Conservation (phyloP, 169 alveolate species). For the Cryptosporidium bovis region DNA sequence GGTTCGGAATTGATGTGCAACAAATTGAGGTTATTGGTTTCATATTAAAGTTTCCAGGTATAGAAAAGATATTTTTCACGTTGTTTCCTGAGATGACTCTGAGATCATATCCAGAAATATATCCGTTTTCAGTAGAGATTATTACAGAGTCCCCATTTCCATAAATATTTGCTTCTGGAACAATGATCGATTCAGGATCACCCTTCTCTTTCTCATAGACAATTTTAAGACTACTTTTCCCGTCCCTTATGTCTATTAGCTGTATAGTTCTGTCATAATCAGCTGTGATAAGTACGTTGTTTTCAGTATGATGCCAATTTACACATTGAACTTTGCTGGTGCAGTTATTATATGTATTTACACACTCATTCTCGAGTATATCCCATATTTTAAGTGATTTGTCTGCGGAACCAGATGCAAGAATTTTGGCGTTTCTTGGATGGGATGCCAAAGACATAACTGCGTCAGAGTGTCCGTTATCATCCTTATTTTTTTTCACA, state of each 20-base stretch:
- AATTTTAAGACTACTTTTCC: not conserved
- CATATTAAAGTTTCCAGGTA: constrained; percentile 8
- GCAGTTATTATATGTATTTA: constrained; percentile 88
- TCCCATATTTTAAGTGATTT: constrained; percentile 92
- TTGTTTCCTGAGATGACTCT: constrained; percentile 15
- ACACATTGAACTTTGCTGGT: constrained; percentile 78
- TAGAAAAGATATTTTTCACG: constrained; percentile 1
- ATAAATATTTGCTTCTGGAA: constrained; percentile 11
- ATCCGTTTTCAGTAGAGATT: constrained; percentile 62
- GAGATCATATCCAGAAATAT: constrained; percentile 35
- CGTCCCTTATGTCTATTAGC: constrained; percentile 35
- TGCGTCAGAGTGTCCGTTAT: constrained; percentile 72
- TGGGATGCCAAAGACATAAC: constrained; percentile 73
- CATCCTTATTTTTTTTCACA: not conserved
- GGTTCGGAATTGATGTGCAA: constrained; percentile 19
- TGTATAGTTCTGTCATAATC: constrained; percentile 47
- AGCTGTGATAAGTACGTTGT: constrained; percentile 59
- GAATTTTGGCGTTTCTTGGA: constrained; percentile 41
- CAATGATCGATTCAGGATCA: constrained; percentile 52
- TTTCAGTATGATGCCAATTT: constrained; percentile 76
- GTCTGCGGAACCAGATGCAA: constrained; percentile 92
- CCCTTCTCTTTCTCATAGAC: constrained; percentile 43
- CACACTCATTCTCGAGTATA: constrained; percentile 86
- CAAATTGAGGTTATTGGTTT: constrained; percentile 65
- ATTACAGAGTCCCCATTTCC: constrained; percentile 26